Percentiles rank a stretch among this genome's conserved stretches.
Evolutionary conservation across 2,329 filamentous ascomycete genomes (phyloP).

Genomic region (Colletotrichum incanum): DNA sequence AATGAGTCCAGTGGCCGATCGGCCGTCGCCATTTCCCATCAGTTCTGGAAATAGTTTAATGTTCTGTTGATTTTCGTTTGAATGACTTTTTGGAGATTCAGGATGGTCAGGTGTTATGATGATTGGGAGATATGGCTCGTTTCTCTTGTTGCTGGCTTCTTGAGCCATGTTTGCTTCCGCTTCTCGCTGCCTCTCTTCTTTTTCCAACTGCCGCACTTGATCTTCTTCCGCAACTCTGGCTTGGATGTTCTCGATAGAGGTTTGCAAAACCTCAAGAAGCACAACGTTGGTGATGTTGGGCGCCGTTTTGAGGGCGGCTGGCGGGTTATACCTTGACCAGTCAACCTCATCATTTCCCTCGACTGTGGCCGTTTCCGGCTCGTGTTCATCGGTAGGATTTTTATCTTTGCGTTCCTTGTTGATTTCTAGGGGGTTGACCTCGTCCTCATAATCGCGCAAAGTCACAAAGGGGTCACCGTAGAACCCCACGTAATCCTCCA

Average conservation of each 20-base stretch:
- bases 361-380: constrained; percentile 45
- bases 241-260: constrained; percentile 64
- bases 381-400: constrained; percentile 17
- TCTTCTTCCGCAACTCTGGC: constrained; percentile 54
- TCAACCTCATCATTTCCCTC: constrained; percentile 52
- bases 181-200: constrained; percentile 48
- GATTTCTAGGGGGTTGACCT: background rate
- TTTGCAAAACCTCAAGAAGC: constrained; percentile 58
- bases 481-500: constrained; percentile 50
- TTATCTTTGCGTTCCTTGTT: constrained; percentile 44
- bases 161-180: constrained; percentile 27
- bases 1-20: constrained; percentile 16
- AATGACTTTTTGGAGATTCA: background rate
- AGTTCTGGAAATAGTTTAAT: constrained; percentile 15
- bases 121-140: constrained; percentile 56
- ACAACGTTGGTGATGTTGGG: constrained; percentile 58
- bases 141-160: constrained; percentile 49
- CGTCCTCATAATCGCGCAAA: constrained; percentile 43
- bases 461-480: constrained; percentile 50
- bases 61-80: background rate
- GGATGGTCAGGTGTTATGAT: constrained; percentile 45
- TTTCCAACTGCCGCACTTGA: constrained; percentile 47
- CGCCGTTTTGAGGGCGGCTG: constrained; percentile 57
- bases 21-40: constrained; percentile 21
- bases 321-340: constrained; percentile 65